Evolutionary conservation across 306 rosid genomes (phyloP), one percentile per base, ranked within the genome.

Genomic region (Glycine tomentella): DNA sequence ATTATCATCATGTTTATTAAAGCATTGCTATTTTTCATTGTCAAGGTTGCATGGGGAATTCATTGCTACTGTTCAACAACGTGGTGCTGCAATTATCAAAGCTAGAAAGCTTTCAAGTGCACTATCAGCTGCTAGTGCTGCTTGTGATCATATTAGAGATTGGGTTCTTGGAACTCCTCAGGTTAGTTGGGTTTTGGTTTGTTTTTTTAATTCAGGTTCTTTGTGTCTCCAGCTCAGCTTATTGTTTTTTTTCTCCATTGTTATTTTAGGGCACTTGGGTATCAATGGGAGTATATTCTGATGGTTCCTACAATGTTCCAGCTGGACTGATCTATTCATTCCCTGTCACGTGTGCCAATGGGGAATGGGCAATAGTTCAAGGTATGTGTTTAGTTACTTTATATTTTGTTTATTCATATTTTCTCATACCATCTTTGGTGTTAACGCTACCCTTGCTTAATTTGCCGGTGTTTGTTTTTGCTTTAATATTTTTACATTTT

Each of bases 251-350:
- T 65, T 38, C 14, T 31, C 13, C 79, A 34, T 5, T 78, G 59
- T 7, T 49, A 57, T 79, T 79, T 63, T 58, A 96, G 99, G 98
- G 99, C 15, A 93, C 97, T 48, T 96, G 91, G 89, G 99, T 96
- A n/a, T 96, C 99, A 59, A 93, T 96, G 99, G 99, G 99, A 80
- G 97, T 93, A 17, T 93, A 93, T 80, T 96, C 99, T 36, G 99
- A 96, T 84, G 98, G 98, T 70, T 96, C 99, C 3, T 96, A 93
- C 93, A 86, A 91, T 70, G 95, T 96, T 13, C 99, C 99, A 4
- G 91, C 99, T 83, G 99, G 99, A 77, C 89, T 96, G 25, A 92
- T 96, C 72, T 96, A 89, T 67, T 96, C 99, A 20, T 96, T 93
- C 91, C 99, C 99, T 0, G 97, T 96, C 65, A 93, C 97, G 72